Percentiles rank a stretch among this genome's conserved stretches.
Conservation (phyloP, 2,329 filamentous ascomycete genomes). For the Monosporascus sp. region DNA sequence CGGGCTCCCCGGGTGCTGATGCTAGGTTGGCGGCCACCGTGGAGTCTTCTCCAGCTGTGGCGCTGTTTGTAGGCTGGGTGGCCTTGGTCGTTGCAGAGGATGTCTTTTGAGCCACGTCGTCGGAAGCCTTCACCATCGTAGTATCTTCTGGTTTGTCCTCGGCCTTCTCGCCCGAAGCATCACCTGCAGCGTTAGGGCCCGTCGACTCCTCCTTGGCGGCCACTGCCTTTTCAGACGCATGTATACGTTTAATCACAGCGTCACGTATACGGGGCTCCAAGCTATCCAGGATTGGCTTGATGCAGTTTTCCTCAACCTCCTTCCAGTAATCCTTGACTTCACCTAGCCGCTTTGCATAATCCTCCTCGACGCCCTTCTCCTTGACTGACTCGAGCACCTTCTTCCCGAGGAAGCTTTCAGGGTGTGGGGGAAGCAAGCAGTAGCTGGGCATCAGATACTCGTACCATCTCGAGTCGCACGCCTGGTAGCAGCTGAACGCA, state of each 20-base stretch:
- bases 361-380: slow-evolving; percentile 66
- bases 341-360: slow-evolving; percentile 62
- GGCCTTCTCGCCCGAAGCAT: slow-evolving; percentile 5
- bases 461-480: slow-evolving; percentile 93
- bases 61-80: neutral
- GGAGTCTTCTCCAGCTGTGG: slow-evolving; percentile 1
- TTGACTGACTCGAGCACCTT: slow-evolving; percentile 75
- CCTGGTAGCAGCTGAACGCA: slow-evolving; percentile 89
- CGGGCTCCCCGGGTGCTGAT: slow-evolving; percentile 18
- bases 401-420: slow-evolving; percentile 77
- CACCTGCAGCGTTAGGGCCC: slow-evolving; percentile 7
- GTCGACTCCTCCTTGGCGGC: slow-evolving; percentile 12
- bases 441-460: slow-evolving; percentile 96
- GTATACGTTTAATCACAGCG: slow-evolving; percentile 59
- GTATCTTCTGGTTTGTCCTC: slow-evolving; percentile 6
- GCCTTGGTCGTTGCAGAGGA: neutral
- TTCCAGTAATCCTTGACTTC: slow-evolving; percentile 82
- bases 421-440: slow-evolving; percentile 87
- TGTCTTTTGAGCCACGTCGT: slow-evolving; percentile 5
- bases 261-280: slow-evolving; percentile 61
- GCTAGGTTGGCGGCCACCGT: slow-evolving; percentile 14
- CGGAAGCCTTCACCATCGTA: neutral
- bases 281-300: slow-evolving; percentile 63
- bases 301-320: slow-evolving; percentile 72
- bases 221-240: slow-evolving; percentile 28